phyloP scores from a whole-genome alignment of 2,329 filamentous ascomycete genomes.

The Epichloe hybrida region DNA sequence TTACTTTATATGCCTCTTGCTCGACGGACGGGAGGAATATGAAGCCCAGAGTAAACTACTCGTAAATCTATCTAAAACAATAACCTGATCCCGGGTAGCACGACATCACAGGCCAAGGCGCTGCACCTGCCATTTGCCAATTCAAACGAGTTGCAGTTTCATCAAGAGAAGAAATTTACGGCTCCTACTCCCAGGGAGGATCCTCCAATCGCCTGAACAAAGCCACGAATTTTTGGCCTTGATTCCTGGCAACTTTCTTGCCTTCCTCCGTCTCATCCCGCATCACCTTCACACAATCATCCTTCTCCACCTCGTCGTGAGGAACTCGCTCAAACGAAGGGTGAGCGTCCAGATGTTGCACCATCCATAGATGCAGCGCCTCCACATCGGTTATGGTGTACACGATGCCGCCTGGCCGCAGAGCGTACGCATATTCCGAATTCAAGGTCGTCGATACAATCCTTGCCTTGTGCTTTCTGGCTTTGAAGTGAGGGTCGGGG shows the following conservation, averaged over 20 bases:
- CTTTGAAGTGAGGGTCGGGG: constrained; percentile 96
- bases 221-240: constrained; percentile 81
- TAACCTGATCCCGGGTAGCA: not conserved
- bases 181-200: constrained; percentile 52
- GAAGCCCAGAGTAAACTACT: not conserved
- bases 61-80: not conserved
- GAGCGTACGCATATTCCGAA: constrained; percentile 82
- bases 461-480: constrained; percentile 88
- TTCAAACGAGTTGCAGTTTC: not conserved
- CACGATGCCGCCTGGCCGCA: constrained; percentile 70
- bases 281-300: constrained; percentile 65
- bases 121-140: not conserved
- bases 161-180: not conserved
- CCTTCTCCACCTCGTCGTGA: constrained; percentile 51
- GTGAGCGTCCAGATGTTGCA: constrained; percentile 66
- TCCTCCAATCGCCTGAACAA: constrained; percentile 72
- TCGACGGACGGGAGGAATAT: not conserved
- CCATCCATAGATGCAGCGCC: constrained; percentile 89
- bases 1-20: not conserved
- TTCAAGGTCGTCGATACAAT: constrained; percentile 83
- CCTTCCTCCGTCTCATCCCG: constrained; percentile 83
- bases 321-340: constrained; percentile 65
- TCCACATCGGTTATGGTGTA: constrained; percentile 98
- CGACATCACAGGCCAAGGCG: not conserved
- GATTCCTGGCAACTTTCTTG: constrained; percentile 88